Conservation (phyloP, 1,284 basidiomycete genomes). For the Ganoderma resinaceum region DNA sequence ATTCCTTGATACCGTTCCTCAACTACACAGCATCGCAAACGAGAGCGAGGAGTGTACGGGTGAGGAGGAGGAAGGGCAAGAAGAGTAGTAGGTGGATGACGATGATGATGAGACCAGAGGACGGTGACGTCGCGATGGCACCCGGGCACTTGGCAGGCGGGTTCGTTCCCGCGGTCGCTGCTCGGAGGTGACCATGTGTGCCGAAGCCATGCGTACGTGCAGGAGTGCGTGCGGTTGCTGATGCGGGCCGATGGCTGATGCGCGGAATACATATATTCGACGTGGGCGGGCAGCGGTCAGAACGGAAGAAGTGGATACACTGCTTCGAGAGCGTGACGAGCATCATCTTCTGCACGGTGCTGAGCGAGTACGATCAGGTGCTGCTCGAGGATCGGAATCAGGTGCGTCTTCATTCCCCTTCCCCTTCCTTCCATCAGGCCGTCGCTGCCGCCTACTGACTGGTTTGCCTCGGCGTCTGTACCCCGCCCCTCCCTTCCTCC, state of each 20-base stretch:
- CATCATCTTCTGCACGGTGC: conserved; percentile 94
- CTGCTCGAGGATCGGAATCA: conserved; percentile 82
- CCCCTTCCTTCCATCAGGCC: neutral
- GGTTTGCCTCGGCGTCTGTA: neutral
- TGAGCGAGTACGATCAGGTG: conserved; percentile 95
- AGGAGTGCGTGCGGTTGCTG: conserved; percentile 7
- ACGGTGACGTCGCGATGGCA: too few species aligned
- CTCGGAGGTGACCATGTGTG: neutral
- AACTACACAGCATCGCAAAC: too few species aligned
- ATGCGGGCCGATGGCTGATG: conserved; percentile 1
- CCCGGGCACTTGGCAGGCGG: neutral
- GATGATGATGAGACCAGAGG: too few species aligned
- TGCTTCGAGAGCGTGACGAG: conserved; percentile 95
- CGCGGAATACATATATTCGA: conserved; percentile 95
- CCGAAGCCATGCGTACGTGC: neutral
- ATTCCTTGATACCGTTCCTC: too few species aligned
- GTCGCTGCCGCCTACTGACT: neutral
- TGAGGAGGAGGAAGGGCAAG: too few species aligned
- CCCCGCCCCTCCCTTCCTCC: neutral
- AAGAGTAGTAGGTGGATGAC: too few species aligned
- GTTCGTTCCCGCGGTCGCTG: neutral
- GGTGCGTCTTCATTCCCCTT: conserved; percentile 49
- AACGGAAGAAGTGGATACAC: conserved; percentile 96
- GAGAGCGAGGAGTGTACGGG: too few species aligned
- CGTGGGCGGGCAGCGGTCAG: conserved; percentile 92